Conservation (phyloP, 2,329 filamentous ascomycete species). For the Atkinsonella texensis region DNA sequence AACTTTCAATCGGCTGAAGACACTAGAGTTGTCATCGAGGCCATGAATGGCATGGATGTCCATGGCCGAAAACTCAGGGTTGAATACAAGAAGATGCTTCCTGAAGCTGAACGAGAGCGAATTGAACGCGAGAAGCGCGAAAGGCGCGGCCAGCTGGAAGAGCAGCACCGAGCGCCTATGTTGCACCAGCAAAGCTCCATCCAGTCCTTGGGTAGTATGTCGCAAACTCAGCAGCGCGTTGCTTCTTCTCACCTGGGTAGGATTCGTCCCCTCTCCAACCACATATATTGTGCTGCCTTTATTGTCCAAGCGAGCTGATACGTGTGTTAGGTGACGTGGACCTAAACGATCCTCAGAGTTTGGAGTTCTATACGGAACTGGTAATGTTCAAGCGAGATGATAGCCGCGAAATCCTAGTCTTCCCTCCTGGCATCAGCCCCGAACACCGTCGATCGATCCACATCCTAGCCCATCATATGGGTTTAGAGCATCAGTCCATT, state of each 20-base stretch:
- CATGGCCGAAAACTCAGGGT: conserved; percentile 90
- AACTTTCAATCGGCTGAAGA: conserved; percentile 96
- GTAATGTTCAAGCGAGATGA: conserved; percentile 77
- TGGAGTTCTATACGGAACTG: conserved; percentile 83
- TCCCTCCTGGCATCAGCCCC: conserved; percentile 68
- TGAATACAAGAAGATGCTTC: conserved; percentile 99
- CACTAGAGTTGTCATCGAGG: conserved; percentile 81
- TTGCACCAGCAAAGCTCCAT: conserved; percentile 80
- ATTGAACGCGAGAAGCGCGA: conserved; percentile 97
- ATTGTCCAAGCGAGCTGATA: background rate
- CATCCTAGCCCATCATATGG: conserved; percentile 90
- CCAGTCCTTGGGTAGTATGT: conserved; percentile 60
- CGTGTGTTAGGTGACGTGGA: conserved; percentile 52
- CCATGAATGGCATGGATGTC: conserved; percentile 91
- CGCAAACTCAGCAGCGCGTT: conserved; percentile 44
- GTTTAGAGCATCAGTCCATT: conserved; percentile 78
- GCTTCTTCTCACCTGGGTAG: conserved; percentile 33
- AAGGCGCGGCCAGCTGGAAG: conserved; percentile 87
- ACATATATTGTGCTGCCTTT: background rate
- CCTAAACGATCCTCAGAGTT: conserved; percentile 77
- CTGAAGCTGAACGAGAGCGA: conserved; percentile 82
- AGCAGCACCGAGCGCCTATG: conserved; percentile 74
- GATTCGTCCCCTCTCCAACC: background rate
- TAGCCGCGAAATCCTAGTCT: conserved; percentile 67
- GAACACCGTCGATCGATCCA: conserved; percentile 83